A percentile compares a stretch with the other conserved stretches of the same genome.
Conservation (phyloP, 2,329 filamentous ascomycete genomes). For the Diaporthe citriasiana region DNA sequence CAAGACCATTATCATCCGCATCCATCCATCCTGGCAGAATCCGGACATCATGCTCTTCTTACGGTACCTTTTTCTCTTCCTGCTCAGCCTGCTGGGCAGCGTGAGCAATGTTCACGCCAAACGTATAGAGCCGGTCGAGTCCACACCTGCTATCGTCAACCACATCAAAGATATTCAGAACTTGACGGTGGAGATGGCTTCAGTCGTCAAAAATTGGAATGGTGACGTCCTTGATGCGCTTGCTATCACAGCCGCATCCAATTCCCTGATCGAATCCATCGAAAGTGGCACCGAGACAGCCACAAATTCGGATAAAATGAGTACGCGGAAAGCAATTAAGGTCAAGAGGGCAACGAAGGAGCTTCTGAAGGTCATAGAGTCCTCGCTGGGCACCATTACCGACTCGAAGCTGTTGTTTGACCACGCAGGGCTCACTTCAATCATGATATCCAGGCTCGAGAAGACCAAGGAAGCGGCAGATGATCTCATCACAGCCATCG, state of each 20-base stretch:
- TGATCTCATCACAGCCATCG: conserved; percentile 53
- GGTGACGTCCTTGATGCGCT: conserved; percentile 55
- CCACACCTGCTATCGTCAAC: not conserved
- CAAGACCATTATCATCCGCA: too few relatives aligned
- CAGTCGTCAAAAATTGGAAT: conserved; percentile 53
- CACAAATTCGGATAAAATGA: conserved; percentile 52
- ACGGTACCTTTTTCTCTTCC: not conserved
- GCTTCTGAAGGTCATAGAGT: conserved; percentile 54
- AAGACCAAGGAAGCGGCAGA: conserved; percentile 55
- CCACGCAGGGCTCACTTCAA: conserved; percentile 55
- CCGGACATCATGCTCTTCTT: not conserved
- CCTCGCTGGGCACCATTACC: conserved; percentile 54
- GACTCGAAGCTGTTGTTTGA: conserved; percentile 59
- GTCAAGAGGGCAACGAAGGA: conserved; percentile 54
- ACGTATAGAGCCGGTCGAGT: not conserved
- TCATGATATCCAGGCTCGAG: conserved; percentile 58
- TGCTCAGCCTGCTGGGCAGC: conserved; percentile 39
- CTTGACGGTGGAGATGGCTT: conserved; percentile 52
- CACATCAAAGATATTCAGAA: conserved; percentile 51
- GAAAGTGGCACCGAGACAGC: conserved; percentile 55
- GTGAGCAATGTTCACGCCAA: conserved; percentile 48
- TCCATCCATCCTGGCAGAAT: not conserved
- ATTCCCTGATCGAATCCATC: conserved; percentile 55
- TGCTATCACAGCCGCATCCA: conserved; percentile 56
- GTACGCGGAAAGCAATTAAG: conserved; percentile 52